A percentile compares a stretch with the other conserved stretches of the same genome.
Conservation (phyloP, 2,329 filamentous ascomycete species). For the Hymenoscyphus albidus region DNA sequence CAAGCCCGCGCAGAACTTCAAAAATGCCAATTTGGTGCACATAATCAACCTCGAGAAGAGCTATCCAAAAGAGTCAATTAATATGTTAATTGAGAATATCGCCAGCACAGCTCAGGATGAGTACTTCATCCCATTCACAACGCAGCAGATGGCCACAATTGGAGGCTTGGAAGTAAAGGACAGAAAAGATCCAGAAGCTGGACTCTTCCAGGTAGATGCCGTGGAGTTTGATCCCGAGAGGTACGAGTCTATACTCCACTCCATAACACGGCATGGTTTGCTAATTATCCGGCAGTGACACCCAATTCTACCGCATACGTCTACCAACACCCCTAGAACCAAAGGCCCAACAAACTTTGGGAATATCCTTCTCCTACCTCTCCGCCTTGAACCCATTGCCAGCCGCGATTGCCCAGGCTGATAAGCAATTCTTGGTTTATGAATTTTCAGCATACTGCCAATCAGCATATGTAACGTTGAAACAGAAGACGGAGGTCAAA, state of each 20-base stretch:
- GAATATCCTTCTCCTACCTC: constrained; percentile 80
- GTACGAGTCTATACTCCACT: constrained; percentile 34
- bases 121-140: constrained; percentile 87
- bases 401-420: constrained; percentile 74
- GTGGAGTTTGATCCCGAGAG: constrained; percentile 62
- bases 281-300: constrained; percentile 48
- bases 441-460: constrained; percentile 80
- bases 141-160: constrained; percentile 68
- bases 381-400: constrained; percentile 78
- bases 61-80: constrained; percentile 85
- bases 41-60: constrained; percentile 90
- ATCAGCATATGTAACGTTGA: constrained; percentile 78
- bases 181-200: constrained; percentile 71
- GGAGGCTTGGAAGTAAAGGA: constrained; percentile 90
- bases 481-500: constrained; percentile 98
- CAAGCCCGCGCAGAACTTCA: constrained; percentile 85
- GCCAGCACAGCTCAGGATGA: constrained; percentile 74
- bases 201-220: constrained; percentile 64
- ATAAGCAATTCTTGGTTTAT: constrained; percentile 82
- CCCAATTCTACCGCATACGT: constrained; percentile 80
- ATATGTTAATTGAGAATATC: constrained; percentile 90
- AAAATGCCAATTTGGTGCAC: constrained; percentile 88
- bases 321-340: constrained; percentile 73
- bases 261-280: background rate
- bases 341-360: constrained; percentile 76